Percentiles rank a stretch among this genome's conserved stretches.
Conservation (phyloP, 106 monocot species). For the Iris macrosiphon region DNA sequence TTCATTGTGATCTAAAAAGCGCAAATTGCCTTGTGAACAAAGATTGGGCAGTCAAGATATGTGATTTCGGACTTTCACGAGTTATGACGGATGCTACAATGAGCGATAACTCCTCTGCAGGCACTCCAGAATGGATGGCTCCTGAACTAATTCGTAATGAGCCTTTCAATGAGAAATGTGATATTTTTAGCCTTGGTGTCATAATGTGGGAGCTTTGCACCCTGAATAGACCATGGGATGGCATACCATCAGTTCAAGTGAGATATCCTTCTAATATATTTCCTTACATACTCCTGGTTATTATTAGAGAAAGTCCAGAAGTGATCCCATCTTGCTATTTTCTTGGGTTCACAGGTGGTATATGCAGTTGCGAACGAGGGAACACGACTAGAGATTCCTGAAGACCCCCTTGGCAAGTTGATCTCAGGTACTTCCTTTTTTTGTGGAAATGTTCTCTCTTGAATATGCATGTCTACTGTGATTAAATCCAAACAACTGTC, state of each 20-base stretch:
- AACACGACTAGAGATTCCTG: conserved; percentile 73
- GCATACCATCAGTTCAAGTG: conserved; percentile 77
- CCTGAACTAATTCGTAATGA: conserved; percentile 93
- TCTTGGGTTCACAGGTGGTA: conserved; percentile 46
- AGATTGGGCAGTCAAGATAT: conserved; percentile 91
- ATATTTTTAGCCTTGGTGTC: conserved; percentile 94
- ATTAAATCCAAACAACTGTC: not conserved
- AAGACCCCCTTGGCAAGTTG: conserved; percentile 82
- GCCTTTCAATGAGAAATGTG: conserved; percentile 84
- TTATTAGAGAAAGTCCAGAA: no score
- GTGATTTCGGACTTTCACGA: conserved; percentile 89
- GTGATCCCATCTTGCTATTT: no score
- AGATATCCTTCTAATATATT: no score
- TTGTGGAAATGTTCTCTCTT: not conserved
- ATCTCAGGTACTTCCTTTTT: conserved; percentile 72
- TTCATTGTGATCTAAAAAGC: conserved; percentile 92
- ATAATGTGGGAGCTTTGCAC: conserved; percentile 99
- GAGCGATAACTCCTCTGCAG: conserved; percentile 81
- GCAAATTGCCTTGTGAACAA: conserved; percentile 94
- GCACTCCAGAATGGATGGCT: conserved; percentile 99
- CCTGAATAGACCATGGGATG: conserved; percentile 87
- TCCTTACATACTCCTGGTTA: no score
- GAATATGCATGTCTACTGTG: not conserved
- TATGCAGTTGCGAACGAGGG: conserved; percentile 93
- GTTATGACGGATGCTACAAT: conserved; percentile 49